These are phyloP conservation scores for Bipolaris zeicola DNA, from an alignment of 2,329 filamentous ascomycete species.

Conservation along the genomic window DNA sequence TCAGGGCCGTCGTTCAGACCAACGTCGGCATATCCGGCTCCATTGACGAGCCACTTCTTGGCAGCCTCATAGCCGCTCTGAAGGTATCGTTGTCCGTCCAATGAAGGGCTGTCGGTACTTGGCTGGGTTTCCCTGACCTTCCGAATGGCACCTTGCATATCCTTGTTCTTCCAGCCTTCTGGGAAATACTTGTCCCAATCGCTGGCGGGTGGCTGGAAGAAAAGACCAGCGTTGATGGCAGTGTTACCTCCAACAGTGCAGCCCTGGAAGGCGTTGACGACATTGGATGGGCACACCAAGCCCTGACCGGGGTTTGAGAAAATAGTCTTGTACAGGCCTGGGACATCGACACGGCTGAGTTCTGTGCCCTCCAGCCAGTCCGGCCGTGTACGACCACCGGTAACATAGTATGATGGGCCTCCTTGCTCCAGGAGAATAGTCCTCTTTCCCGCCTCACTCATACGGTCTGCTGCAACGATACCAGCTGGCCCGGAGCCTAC, in stretches of 20 bases:
- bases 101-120: slow-evolving; percentile 53
- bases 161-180: slow-evolving; percentile 57
- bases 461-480: slow-evolving; percentile 58
- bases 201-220: slow-evolving; percentile 59
- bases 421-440: slow-evolving; percentile 61
- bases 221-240: slow-evolving; percentile 61
- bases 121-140: slow-evolving; percentile 55
- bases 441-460: slow-evolving; percentile 59
- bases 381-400: slow-evolving; percentile 56
- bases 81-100: slow-evolving; percentile 54
- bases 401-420: slow-evolving; percentile 57
- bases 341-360: slow-evolving; percentile 60
- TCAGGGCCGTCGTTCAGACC: slow-evolving; percentile 55
- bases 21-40: slow-evolving; percentile 56
- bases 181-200: slow-evolving; percentile 60
- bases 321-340: slow-evolving; percentile 59
- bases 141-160: slow-evolving; percentile 55
- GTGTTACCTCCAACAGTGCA: slow-evolving; percentile 60
- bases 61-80: slow-evolving; percentile 57
- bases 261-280: slow-evolving; percentile 54
- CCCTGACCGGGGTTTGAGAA: slow-evolving; percentile 48
- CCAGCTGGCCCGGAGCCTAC: slow-evolving; percentile 57
- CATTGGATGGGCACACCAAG: slow-evolving; percentile 50
- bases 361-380: slow-evolving; percentile 56
- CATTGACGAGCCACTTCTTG: slow-evolving; percentile 58